phyloP scores from a whole-genome alignment of 257 asterid species.

The Nicotiana otophora region DNA sequence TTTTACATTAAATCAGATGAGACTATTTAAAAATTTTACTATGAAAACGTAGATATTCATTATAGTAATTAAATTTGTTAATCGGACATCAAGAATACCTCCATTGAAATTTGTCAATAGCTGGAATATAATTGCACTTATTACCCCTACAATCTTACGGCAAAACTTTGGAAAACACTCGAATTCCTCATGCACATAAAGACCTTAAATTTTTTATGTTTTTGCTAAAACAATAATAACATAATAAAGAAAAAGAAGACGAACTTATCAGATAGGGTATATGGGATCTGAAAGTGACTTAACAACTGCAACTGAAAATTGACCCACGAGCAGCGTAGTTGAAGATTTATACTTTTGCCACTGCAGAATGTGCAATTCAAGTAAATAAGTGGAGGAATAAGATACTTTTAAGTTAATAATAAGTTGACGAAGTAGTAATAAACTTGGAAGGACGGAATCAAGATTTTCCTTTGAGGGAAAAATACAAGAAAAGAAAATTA shows the following conservation, averaged over 20 bases:
- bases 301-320: not conserved
- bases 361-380: not conserved
- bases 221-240: not conserved
- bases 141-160: too few species aligned
- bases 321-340: not conserved
- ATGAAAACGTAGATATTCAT: not conserved
- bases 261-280: not conserved
- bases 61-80: too few species aligned
- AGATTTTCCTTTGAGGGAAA: not conserved
- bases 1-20: too few species aligned
- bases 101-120: not conserved
- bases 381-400: not conserved
- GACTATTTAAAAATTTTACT: too few species aligned
- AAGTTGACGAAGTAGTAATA: not conserved
- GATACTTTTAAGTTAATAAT: not conserved
- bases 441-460: not conserved
- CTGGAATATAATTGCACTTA: not conserved
- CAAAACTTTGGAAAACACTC: too few species aligned
- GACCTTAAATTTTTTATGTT: too few species aligned
- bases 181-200: not conserved
- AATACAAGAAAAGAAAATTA: not conserved
- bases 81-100: not conserved
- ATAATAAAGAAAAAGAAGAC: not conserved
- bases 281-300: not conserved
- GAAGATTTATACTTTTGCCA: not conserved